Conservation (phyloP, 2,329 filamentous ascomycete genomes). For the Talaromyces sp. region DNA sequence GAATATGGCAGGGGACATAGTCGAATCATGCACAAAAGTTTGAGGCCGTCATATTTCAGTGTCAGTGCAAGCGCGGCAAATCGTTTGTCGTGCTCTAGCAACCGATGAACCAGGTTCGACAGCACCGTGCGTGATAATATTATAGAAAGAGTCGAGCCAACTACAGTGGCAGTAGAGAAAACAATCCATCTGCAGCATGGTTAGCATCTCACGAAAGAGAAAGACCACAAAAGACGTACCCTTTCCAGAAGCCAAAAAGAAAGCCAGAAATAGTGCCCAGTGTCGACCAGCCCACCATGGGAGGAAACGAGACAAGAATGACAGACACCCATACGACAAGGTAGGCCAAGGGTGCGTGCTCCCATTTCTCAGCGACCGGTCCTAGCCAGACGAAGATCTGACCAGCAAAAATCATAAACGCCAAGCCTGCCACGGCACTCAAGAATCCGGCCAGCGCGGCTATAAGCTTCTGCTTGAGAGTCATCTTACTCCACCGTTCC, state of each 20-base stretch:
- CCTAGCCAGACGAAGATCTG: slow-evolving; percentile 71
- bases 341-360: slow-evolving; percentile 66
- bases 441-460: slow-evolving; percentile 50
- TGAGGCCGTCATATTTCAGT: slow-evolving; percentile 82
- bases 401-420: slow-evolving; percentile 75
- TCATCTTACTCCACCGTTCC: slow-evolving; percentile 37
- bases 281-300: slow-evolving; percentile 80
- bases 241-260: slow-evolving; percentile 66
- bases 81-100: slow-evolving; percentile 77
- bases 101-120: slow-evolving; percentile 69
- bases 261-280: slow-evolving; percentile 67
- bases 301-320: slow-evolving; percentile 77
- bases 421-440: slow-evolving; percentile 54
- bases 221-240: slow-evolving; percentile 49
- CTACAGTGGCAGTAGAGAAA: slow-evolving; percentile 70
- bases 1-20: slow-evolving; percentile 91
- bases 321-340: slow-evolving; percentile 70
- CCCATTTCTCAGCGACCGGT: slow-evolving; percentile 72
- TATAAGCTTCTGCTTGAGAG: slow-evolving; percentile 57
- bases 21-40: slow-evolving; percentile 84
- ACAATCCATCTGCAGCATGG: slow-evolving; percentile 69
- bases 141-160: slow-evolving; percentile 76
- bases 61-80: slow-evolving; percentile 87
- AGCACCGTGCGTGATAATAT: slow-evolving; percentile 74
- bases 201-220: slow-evolving; percentile 12